Evolutionary conservation across 2,329 filamentous ascomycete genomes (phyloP).

Genomic region (Xylariaceae sp.): DNA sequence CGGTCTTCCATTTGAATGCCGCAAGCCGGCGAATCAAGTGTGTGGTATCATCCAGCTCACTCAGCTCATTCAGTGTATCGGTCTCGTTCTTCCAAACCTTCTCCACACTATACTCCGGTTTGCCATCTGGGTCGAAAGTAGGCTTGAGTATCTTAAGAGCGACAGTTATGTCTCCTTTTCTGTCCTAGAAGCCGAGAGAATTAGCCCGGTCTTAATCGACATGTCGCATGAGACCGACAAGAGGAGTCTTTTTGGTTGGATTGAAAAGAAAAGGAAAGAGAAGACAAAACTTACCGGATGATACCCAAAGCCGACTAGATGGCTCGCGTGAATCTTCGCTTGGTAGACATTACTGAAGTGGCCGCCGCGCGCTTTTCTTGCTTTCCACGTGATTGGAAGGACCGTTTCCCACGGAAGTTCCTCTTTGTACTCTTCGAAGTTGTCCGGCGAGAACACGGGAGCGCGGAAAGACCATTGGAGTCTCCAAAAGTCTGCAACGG

Average conservation of each 20-base stretch:
- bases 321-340: slow-evolving; percentile 1
- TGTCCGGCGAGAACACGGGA: slow-evolving; percentile 5
- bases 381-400: slow-evolving; percentile 6
- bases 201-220: background rate
- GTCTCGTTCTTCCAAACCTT: slow-evolving; percentile 1
- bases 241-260: background rate
- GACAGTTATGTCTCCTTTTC: background rate
- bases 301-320: background rate
- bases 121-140: background rate
- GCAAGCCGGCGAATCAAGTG: slow-evolving; percentile 10
- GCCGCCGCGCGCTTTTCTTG: background rate
- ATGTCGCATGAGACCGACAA: background rate
- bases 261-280: too few relatives aligned
- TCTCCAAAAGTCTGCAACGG: background rate
- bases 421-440: background rate
- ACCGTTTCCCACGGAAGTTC: slow-evolving; percentile 2
- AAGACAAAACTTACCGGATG: slow-evolving; percentile 1
- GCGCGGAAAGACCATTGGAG: slow-evolving; percentile 8
- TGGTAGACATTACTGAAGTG: slow-evolving; percentile 11
- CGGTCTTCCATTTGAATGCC: slow-evolving; percentile 6
- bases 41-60: slow-evolving; percentile 32
- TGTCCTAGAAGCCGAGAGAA: background rate
- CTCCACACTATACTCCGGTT: slow-evolving; percentile 2
- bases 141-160: slow-evolving; percentile 7
- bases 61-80: slow-evolving; percentile 4